A percentile compares a stretch with the other conserved stretches of the same genome.
phyloP scores from a whole-genome alignment of 768 basidiomycete genomes.

The Russula brevipes region DNA sequence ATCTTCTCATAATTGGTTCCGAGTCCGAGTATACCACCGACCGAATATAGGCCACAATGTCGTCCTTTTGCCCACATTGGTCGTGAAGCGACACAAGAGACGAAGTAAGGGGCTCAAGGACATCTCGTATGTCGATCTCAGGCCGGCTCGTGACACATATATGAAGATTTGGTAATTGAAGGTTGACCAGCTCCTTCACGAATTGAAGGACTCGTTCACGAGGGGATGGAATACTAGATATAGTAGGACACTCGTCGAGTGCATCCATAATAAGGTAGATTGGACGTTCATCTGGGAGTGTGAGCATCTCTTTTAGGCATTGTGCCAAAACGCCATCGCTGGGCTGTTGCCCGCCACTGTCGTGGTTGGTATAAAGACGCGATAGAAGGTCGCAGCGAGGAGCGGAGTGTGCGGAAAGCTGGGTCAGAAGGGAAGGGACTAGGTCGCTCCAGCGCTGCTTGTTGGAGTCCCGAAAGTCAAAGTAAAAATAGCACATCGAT shows the following conservation, averaged over 20 bases:
- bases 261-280: neutral
- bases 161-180: neutral
- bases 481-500: conserved; percentile 1
- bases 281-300: neutral
- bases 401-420: neutral
- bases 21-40: neutral
- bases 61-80: neutral
- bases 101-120: neutral
- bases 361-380: neutral
- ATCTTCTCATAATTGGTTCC: neutral
- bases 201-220: neutral
- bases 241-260: neutral
- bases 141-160: conserved; percentile 1
- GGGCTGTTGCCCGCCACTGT: neutral
- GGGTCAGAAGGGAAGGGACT: neutral
- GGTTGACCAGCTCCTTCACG: neutral
- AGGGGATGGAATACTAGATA: neutral
- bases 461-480: neutral
- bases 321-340: neutral
- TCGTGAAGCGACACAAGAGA: neutral
- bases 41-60: neutral
- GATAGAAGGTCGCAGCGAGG: neutral
- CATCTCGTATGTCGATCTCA: neutral
- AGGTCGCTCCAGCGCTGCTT: neutral
- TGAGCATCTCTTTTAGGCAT: neutral